Conservation (phyloP, 106 monocot genomes). For the Dendrobium huoshanense region DNA sequence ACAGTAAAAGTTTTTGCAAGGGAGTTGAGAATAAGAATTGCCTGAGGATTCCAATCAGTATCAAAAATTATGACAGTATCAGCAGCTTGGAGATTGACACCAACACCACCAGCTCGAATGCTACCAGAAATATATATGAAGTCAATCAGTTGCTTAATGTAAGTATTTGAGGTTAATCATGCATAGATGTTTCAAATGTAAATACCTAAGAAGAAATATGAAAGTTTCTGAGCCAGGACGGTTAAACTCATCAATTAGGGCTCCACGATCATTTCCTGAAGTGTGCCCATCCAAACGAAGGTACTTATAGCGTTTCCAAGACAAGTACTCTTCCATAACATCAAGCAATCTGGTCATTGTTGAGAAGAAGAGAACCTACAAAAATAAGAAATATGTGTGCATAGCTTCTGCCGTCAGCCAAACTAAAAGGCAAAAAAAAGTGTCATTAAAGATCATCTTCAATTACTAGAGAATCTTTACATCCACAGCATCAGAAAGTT, state of each 20-base stretch:
- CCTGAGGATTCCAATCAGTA: slow-evolving; percentile 99
- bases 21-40: slow-evolving; percentile 14
- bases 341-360: slow-evolving; percentile 99
- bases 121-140: slow-evolving; percentile 32
- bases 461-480: neutral
- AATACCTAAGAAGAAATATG: slow-evolving; percentile 89
- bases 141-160: neutral
- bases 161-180: neutral
- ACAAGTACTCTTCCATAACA: slow-evolving; percentile 96
- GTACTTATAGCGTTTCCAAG: slow-evolving; percentile 82
- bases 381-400: neutral
- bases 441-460: neutral
- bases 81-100: slow-evolving; percentile 99
- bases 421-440: neutral
- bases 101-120: slow-evolving; percentile 99
- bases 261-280: slow-evolving; percentile 88
- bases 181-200: neutral
- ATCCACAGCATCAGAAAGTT: neutral
- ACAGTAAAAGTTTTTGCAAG: neutral
- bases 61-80: slow-evolving; percentile 99
- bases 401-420: neutral
- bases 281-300: slow-evolving; percentile 99
- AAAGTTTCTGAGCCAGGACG: slow-evolving; percentile 70
- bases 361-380: slow-evolving; percentile 94
- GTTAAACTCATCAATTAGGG: slow-evolving; percentile 90